These are phyloP conservation scores for Choanephora cucurbitarum DNA, from an alignment of 371 early-diverging fungal species.

Conservation along the genomic window DNA sequence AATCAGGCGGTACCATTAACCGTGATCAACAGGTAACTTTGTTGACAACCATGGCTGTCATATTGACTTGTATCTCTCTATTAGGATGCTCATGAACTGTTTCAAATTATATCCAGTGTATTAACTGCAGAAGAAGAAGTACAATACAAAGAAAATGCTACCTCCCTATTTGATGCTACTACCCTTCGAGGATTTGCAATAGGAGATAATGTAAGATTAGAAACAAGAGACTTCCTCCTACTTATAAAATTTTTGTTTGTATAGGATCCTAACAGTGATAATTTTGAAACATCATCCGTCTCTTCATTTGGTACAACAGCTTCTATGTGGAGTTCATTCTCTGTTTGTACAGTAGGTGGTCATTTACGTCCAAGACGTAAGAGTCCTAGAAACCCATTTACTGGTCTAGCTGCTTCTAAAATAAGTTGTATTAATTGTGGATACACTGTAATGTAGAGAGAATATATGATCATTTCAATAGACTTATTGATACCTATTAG, in stretches of 20 bases:
- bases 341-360: slow-evolving; percentile 51
- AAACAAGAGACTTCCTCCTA: slow-evolving; percentile 4
- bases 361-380: slow-evolving; percentile 46
- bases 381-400: slow-evolving; percentile 66
- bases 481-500: slow-evolving; percentile 5
- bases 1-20: slow-evolving; percentile 45
- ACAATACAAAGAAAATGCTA: slow-evolving; percentile 39
- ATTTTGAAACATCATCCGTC: slow-evolving; percentile 49
- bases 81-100: slow-evolving; percentile 94
- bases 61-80: slow-evolving; percentile 11
- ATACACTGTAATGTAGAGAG: slow-evolving; percentile 54
- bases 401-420: slow-evolving; percentile 74
- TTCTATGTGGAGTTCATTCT: slow-evolving; percentile 58
- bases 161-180: slow-evolving; percentile 44
- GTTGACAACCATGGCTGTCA: no score
- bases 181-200: slow-evolving; percentile 27
- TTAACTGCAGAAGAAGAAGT: slow-evolving; percentile 72
- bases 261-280: slow-evolving; percentile 34
- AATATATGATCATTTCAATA: neutral
- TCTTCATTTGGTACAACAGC: slow-evolving; percentile 51
- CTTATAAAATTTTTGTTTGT: slow-evolving; percentile 3
- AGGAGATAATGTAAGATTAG: slow-evolving; percentile 19
- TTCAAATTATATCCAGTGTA: slow-evolving; percentile 83
- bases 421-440: slow-evolving; percentile 81
- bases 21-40: slow-evolving; percentile 48